Percentiles rank a stretch among this genome's conserved stretches.
phyloP scores from a whole-genome alignment of 495 filamentous ascomycete genomes.

The Parathielavia appendiculata region DNA sequence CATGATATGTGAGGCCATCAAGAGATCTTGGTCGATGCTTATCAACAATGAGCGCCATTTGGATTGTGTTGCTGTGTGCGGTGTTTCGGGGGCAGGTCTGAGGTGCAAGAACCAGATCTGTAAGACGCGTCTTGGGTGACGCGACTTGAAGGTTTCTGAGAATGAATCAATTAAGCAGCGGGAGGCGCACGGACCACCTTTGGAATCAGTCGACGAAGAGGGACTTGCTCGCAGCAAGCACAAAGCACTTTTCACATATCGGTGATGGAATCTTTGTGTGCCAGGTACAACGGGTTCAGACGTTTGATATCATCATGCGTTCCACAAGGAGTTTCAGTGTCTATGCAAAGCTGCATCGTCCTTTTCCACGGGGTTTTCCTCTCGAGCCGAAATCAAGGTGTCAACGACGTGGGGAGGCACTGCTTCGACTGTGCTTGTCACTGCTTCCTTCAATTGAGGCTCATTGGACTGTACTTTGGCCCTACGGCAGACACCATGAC shows the following conservation, averaged over 20 bases:
- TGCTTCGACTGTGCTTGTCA: too few species aligned
- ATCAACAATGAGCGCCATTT: slow-evolving; percentile 77
- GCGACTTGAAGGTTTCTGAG: slow-evolving; percentile 14
- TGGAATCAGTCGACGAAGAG: too few species aligned
- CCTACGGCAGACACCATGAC: neutral
- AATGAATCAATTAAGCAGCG: slow-evolving; percentile 24
- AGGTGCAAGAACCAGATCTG: neutral
- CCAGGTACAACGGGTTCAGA: too few species aligned
- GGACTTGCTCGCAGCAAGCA: too few species aligned
- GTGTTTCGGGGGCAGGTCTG: neutral
- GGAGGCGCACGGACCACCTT: slow-evolving; percentile 20
- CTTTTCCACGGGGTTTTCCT: too few species aligned
- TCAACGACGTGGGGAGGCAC: too few species aligned
- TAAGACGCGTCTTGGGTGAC: slow-evolving; percentile 23
- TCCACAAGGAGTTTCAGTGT: too few species aligned
- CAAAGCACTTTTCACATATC: too few species aligned
- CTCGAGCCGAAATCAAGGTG: too few species aligned
- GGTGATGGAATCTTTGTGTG: too few species aligned
- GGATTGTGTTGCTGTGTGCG: slow-evolving; percentile 9
- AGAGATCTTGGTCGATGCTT: slow-evolving; percentile 88
- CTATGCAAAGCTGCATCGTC: too few species aligned
- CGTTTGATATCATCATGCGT: too few species aligned
- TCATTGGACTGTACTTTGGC: neutral
- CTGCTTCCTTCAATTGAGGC: neutral
- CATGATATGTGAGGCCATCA: slow-evolving; percentile 81